Evolutionary conservation across 2,329 filamentous ascomycete genomes (phyloP).

Genomic region (Chrysosporium queenslandicum): DNA sequence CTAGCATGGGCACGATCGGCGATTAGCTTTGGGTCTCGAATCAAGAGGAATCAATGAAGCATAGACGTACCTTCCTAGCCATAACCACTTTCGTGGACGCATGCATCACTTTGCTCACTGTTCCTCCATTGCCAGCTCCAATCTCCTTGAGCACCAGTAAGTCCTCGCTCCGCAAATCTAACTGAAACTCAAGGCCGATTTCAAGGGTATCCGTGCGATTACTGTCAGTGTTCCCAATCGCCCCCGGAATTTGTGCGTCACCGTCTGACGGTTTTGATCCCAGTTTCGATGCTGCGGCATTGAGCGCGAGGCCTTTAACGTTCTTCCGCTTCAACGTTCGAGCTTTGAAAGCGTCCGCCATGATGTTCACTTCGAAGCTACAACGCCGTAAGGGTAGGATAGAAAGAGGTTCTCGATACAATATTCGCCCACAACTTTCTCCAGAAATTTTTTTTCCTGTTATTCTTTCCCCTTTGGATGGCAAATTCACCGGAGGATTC

Average conservation of each 20-base stretch:
- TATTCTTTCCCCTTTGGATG: neutral
- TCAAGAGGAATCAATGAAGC: neutral
- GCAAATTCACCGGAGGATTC: neutral
- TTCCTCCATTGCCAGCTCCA: slow-evolving; percentile 91
- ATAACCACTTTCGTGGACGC: slow-evolving; percentile 89
- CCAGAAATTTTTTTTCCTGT: neutral
- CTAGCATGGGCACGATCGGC: slow-evolving; percentile 37
- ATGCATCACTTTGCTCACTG: slow-evolving; percentile 96
- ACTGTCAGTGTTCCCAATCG: slow-evolving; percentile 48
- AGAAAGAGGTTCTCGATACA: neutral
- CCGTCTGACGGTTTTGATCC: slow-evolving; percentile 61
- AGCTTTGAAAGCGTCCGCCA: slow-evolving; percentile 54
- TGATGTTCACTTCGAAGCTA: slow-evolving; percentile 21
- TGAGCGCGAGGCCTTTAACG: slow-evolving; percentile 87
- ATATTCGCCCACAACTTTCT: neutral
- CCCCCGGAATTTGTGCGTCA: slow-evolving; percentile 53
- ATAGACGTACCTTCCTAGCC: slow-evolving; percentile 73
- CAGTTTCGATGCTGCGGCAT: slow-evolving; percentile 61
- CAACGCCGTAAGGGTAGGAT: neutral
- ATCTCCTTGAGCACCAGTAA: slow-evolving; percentile 88
- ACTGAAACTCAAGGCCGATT: slow-evolving; percentile 93
- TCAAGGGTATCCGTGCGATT: slow-evolving; percentile 65
- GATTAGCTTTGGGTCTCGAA: neutral
- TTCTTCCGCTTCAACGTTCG: slow-evolving; percentile 98
- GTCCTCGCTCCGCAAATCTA: slow-evolving; percentile 86